phyloP scores from a whole-genome alignment of 1,139 yeast species.

The Blastobotrys illinoisensis region DNA sequence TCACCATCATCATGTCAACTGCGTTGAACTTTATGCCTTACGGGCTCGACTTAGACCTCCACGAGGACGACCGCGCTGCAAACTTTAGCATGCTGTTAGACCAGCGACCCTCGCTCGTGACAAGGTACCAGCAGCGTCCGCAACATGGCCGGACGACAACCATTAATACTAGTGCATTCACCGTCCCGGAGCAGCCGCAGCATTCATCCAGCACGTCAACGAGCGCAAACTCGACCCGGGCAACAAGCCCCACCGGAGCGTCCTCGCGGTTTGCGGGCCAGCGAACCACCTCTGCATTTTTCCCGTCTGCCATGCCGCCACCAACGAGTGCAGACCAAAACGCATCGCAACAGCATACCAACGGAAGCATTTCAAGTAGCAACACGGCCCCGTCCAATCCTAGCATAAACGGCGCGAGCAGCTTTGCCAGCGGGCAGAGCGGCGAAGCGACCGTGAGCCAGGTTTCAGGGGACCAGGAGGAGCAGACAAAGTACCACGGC shows the following conservation, averaged over 20 bases:
- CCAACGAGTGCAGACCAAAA: neutral
- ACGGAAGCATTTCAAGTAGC: neutral
- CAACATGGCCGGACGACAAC: neutral
- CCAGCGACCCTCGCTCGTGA: neutral
- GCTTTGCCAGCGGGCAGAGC: neutral
- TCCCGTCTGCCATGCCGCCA: neutral
- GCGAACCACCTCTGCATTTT: neutral
- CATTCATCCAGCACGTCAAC: neutral
- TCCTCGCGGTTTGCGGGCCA: neutral
- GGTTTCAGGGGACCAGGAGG: neutral
- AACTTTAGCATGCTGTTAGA: conserved; percentile 1
- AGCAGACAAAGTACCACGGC: neutral
- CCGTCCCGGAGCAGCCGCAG: neutral
- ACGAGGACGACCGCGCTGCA: neutral
- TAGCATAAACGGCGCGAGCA: neutral
- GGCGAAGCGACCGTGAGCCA: neutral
- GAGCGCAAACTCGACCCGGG: neutral
- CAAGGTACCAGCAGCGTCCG: neutral
- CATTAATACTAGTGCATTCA: neutral
- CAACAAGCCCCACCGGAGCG: neutral
- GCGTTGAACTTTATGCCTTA: neutral
- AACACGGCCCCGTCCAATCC: neutral
- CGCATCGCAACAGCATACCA: neutral
- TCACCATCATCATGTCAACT: neutral
- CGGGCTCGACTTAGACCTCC: neutral